Conservation (phyloP, 2,329 filamentous ascomycete genomes). For the Hirsutella minnesotensis region DNA sequence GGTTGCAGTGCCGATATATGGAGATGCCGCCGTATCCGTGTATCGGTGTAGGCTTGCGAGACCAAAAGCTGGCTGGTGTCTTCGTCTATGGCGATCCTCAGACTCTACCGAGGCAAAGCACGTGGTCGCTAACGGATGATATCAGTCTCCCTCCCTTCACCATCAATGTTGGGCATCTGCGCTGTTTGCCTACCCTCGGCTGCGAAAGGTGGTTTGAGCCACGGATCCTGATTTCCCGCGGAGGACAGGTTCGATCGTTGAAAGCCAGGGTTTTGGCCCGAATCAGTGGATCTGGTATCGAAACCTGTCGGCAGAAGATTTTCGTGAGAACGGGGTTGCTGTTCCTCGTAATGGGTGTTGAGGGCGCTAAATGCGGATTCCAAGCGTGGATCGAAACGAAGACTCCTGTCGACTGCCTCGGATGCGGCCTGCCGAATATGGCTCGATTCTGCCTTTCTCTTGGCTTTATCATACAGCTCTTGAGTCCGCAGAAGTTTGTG, state of each 20-base stretch:
- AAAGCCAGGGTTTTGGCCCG: slow-evolving; percentile 7
- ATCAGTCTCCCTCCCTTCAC: background rate
- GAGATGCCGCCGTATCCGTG: slow-evolving; percentile 4
- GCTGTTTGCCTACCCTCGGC: slow-evolving; percentile 1
- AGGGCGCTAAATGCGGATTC: slow-evolving; percentile 2
- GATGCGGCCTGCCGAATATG: slow-evolving; percentile 44
- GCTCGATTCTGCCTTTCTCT: slow-evolving; percentile 39
- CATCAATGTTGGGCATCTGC: background rate
- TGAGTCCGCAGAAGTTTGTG: slow-evolving; percentile 58
- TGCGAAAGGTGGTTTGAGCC: background rate
- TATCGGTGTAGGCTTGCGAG: slow-evolving; percentile 3
- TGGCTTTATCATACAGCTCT: slow-evolving; percentile 49
- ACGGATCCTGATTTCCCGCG: too few relatives aligned
- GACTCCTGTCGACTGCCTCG: slow-evolving; percentile 24
- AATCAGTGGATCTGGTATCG: slow-evolving; percentile 8
- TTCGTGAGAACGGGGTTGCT: slow-evolving; percentile 1
- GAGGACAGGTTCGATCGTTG: too few relatives aligned
- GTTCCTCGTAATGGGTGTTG: slow-evolving; percentile 1
- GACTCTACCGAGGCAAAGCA: background rate
- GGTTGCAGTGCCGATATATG: slow-evolving; percentile 5
- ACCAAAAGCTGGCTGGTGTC: slow-evolving; percentile 3
- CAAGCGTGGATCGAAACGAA: slow-evolving; percentile 8
- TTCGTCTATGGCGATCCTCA: slow-evolving; percentile 5
- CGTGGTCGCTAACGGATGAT: background rate
- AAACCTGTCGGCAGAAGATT: slow-evolving; percentile 5